Conservation (phyloP, 305 asterid genomes). For the Coffea humblotiana region DNA sequence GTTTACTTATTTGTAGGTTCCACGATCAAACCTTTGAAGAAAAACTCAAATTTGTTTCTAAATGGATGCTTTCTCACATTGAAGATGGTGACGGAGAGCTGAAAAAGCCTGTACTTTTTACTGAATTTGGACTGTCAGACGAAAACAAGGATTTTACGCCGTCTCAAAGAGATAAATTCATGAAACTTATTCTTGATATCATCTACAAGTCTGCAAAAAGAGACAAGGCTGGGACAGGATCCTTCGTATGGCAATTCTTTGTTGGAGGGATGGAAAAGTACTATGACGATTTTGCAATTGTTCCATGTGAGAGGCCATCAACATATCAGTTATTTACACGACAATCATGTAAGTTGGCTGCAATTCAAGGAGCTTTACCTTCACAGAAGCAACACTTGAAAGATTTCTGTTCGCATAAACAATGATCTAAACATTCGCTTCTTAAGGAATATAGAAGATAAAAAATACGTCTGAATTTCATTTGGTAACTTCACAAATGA, state of each 20-base stretch:
- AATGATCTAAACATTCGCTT: background rate
- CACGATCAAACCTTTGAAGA: constrained; percentile 67
- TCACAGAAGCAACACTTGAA: constrained; percentile 61
- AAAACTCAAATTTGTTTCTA: constrained; percentile 62
- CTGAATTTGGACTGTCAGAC: constrained; percentile 82
- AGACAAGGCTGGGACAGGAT: constrained; percentile 74
- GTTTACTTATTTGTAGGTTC: constrained; percentile 50
- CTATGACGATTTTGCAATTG: constrained; percentile 82
- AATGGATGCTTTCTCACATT: constrained; percentile 94
- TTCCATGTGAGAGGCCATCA: constrained; percentile 81
- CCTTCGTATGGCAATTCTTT: constrained; percentile 89
- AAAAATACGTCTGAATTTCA: background rate
- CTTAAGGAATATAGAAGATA: background rate
- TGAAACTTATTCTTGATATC: constrained; percentile 71
- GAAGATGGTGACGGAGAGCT: constrained; percentile 95
- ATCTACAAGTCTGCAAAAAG: constrained; percentile 67
- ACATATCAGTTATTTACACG: constrained; percentile 65
- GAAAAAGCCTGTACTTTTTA: constrained; percentile 79
- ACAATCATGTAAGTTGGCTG: constrained; percentile 83
- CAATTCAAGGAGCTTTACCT: constrained; percentile 77
- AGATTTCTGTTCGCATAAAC: constrained; percentile 44
- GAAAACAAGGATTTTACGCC: constrained; percentile 70
- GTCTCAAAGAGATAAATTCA: constrained; percentile 60
- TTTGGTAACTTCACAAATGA: background rate
- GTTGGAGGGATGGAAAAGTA: constrained; percentile 88